Evolutionary conservation across 2,329 filamentous ascomycete genomes (phyloP).

Genomic region (Venturia carpophila): DNA sequence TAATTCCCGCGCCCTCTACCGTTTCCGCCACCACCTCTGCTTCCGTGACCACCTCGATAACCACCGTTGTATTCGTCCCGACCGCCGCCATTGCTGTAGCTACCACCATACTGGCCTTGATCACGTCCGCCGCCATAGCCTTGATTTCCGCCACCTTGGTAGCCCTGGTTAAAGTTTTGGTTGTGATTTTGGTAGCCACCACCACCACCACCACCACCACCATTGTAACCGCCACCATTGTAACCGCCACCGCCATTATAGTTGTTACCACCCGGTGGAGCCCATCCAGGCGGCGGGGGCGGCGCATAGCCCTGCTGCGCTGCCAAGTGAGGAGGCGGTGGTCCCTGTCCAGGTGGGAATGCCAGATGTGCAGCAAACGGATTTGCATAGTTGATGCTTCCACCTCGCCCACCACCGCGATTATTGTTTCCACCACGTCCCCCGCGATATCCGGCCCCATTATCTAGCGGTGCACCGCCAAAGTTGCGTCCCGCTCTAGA

Average conservation of each 20-base stretch:
- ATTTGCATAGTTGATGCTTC: slow-evolving; percentile 48
- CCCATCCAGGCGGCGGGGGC: slow-evolving; percentile 7
- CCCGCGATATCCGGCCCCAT: slow-evolving; percentile 31
- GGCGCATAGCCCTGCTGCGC: background rate
- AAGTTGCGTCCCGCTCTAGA: slow-evolving; percentile 59
- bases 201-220: background rate
- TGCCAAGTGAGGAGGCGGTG: slow-evolving; percentile 12
- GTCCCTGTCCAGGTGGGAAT: slow-evolving; percentile 17
- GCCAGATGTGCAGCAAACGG: slow-evolving; percentile 20
- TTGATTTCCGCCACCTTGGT: slow-evolving; percentile 18
- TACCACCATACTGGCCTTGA: slow-evolving; percentile 22
- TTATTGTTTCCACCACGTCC: slow-evolving; percentile 29
- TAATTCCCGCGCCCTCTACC: slow-evolving; percentile 14
- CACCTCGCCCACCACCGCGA: slow-evolving; percentile 30
- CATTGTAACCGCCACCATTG: slow-evolving; percentile 8
- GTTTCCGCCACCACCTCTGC: slow-evolving; percentile 29
- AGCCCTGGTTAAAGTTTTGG: slow-evolving; percentile 11
- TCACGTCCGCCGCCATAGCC: slow-evolving; percentile 16
- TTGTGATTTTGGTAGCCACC: slow-evolving; percentile 8
- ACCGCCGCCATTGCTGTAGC: slow-evolving; percentile 22
- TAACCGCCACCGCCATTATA: slow-evolving; percentile 8
- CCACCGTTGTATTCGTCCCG: slow-evolving; percentile 12
- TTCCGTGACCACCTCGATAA: slow-evolving; percentile 19
- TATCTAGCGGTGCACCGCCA: slow-evolving; percentile 57
- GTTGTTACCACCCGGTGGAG: background rate